phyloP scores from a whole-genome alignment of 2,329 filamentous ascomycete species.

The Cladosporium sp. region DNA sequence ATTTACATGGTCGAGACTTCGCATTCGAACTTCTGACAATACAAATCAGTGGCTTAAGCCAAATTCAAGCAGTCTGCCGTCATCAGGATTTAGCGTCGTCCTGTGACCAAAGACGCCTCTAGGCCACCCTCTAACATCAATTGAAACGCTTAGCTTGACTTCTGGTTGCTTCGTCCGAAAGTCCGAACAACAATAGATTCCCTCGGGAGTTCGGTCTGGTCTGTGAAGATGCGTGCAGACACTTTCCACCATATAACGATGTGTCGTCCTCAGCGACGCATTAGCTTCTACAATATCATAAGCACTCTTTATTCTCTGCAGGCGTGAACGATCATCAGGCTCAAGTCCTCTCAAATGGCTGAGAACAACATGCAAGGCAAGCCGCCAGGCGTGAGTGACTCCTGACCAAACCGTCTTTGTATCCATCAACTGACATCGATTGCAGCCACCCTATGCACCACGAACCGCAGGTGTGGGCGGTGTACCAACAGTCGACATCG shows the following conservation, averaged over 20 bases:
- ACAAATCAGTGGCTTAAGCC: too few relatives aligned
- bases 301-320: too few relatives aligned
- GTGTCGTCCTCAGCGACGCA: not conserved
- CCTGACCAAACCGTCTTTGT: not conserved
- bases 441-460: constrained; percentile 27
- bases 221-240: not conserved
- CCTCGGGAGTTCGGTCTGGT: not conserved
- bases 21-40: too few relatives aligned
- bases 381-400: constrained; percentile 15
- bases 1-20: too few relatives aligned
- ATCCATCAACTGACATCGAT: not conserved
- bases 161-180: constrained; percentile 1
- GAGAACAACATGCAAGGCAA: not conserved
- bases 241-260: not conserved
- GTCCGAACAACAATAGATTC: not conserved
- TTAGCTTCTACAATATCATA: too few relatives aligned
- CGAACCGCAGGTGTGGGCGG: constrained; percentile 35
- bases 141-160: not conserved
- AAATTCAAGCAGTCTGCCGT: too few relatives aligned
- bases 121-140: not conserved
- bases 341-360: not conserved
- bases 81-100: too few relatives aligned
- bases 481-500: constrained; percentile 30
- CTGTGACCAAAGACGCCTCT: not conserved
- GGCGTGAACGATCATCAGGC: too few relatives aligned